These are phyloP conservation scores for Scorias spongiosa DNA, from an alignment of 2,329 filamentous ascomycete species.

Conservation along the genomic window DNA sequence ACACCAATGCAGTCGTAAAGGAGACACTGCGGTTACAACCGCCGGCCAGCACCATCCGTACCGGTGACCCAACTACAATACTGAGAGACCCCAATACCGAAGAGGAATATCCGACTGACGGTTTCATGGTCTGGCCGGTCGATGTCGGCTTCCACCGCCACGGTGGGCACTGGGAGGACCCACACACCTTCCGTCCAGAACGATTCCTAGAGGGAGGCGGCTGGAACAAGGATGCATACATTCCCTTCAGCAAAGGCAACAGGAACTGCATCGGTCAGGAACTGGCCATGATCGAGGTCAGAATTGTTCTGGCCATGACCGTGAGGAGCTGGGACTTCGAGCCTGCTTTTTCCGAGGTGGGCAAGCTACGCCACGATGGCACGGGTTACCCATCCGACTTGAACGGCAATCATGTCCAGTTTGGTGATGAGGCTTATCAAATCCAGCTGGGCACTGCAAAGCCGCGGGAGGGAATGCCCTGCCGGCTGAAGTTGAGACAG, in stretches of 20 bases:
- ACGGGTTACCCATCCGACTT: constrained; percentile 16
- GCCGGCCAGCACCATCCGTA: constrained; percentile 30
- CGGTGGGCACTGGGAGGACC: constrained; percentile 24
- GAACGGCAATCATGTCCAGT: constrained; percentile 14
- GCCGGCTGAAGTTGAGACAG: constrained; percentile 12
- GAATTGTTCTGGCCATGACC: constrained; percentile 35
- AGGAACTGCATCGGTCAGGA: constrained; percentile 44
- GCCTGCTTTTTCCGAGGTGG: constrained; percentile 22
- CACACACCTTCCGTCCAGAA: constrained; percentile 26
- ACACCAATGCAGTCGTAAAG: constrained; percentile 37
- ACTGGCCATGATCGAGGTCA: constrained; percentile 38
- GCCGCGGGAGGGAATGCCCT: constrained; percentile 20
- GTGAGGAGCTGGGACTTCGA: constrained; percentile 36
- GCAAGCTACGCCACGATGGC: constrained; percentile 20
- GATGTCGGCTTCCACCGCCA: constrained; percentile 23
- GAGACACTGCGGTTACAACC: constrained; percentile 40
- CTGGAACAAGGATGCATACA: constrained; percentile 33
- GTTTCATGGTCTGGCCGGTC: constrained; percentile 28
- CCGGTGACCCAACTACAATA: constrained; percentile 21
- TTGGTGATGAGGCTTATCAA: constrained; percentile 21
- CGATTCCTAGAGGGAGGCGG: constrained; percentile 28
- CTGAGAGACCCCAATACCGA: constrained; percentile 29
- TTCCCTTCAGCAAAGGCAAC: constrained; percentile 40
- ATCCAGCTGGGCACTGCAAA: constrained; percentile 20
- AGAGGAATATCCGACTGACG: constrained; percentile 28